phyloP scores from a whole-genome alignment of 495 filamentous ascomycete species.

The Recurvomyces mirabilis region DNA sequence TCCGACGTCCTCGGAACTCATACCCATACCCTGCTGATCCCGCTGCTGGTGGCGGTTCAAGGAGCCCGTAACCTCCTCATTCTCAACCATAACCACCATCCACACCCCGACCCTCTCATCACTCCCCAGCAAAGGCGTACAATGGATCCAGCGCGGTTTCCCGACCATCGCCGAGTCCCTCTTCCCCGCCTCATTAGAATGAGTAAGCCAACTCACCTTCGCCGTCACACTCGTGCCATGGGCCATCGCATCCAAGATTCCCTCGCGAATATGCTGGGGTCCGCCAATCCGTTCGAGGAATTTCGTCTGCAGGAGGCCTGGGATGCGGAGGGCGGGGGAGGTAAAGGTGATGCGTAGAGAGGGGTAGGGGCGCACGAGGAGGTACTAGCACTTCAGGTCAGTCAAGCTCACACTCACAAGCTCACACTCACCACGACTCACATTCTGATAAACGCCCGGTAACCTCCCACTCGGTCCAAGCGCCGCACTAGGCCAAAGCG shows the following conservation, averaged over 20 bases:
- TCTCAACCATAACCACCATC: slow-evolving; percentile 54
- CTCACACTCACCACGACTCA: too few species aligned
- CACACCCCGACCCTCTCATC: slow-evolving; percentile 51
- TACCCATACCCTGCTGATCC: slow-evolving; percentile 1
- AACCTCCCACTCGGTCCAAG: slow-evolving; percentile 30
- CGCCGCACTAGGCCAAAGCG: slow-evolving; percentile 20
- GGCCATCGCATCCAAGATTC: slow-evolving; percentile 26
- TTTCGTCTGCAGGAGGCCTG: slow-evolving; percentile 29
- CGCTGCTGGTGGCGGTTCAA: slow-evolving; percentile 8
- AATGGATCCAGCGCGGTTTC: slow-evolving; percentile 47
- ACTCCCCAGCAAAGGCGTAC: slow-evolving; percentile 47
- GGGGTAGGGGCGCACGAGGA: slow-evolving; percentile 33
- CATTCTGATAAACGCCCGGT: slow-evolving; percentile 34
- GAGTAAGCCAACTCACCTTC: slow-evolving; percentile 30
- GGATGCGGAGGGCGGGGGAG: slow-evolving; percentile 31
- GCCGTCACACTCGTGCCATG: slow-evolving; percentile 30
- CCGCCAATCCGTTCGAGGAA: slow-evolving; percentile 32
- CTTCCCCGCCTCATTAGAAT: not conserved
- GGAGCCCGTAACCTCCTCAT: slow-evolving; percentile 28
- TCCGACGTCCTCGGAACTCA: too few species aligned
- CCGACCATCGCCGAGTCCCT: slow-evolving; percentile 13
- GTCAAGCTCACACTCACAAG: too few species aligned
- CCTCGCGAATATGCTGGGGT: slow-evolving; percentile 28
- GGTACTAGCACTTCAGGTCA: too few species aligned
- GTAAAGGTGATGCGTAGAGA: slow-evolving; percentile 35